These are phyloP conservation scores for Pistacia atlantica DNA, from an alignment of 345 rosid species.

Conservation along the genomic window DNA sequence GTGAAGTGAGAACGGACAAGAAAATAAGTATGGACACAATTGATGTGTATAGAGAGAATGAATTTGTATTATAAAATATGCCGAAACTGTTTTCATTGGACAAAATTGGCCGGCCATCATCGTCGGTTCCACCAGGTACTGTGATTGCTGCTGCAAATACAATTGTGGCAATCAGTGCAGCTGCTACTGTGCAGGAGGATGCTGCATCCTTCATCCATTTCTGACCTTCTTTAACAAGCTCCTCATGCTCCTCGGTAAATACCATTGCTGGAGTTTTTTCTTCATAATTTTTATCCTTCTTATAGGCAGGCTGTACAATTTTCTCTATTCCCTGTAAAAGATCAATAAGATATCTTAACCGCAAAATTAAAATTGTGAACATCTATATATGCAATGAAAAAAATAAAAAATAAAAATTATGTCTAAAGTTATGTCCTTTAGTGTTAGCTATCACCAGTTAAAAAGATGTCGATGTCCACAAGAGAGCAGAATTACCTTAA, in stretches of 20 bases:
- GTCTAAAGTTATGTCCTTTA: no score
- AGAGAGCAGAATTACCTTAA: constrained; percentile 22
- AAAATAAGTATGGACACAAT: neutral
- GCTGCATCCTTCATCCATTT: constrained; percentile 45
- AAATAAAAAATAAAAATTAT: no score
- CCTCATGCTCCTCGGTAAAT: constrained; percentile 29
- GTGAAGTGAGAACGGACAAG: neutral
- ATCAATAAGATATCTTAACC: no score
- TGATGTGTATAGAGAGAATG: constrained; percentile 28
- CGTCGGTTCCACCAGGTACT: constrained; percentile 34
- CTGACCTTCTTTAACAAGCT: constrained; percentile 27
- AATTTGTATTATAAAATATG: constrained; percentile 29
- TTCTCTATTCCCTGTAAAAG: constrained; percentile 32
- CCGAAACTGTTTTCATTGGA: no score
- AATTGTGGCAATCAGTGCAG: constrained; percentile 35
- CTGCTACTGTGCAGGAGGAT: constrained; percentile 32
- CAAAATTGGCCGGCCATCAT: constrained; percentile 15
- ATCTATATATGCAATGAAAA: no score
- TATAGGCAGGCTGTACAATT: constrained; percentile 24
- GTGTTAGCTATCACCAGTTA: no score
- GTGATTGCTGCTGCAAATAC: constrained; percentile 42
- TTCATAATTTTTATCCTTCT: constrained; percentile 20
- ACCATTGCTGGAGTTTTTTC: constrained; percentile 31
- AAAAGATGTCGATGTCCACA: no score
- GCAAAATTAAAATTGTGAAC: no score